Evolutionary conservation across 306 rosid species (phyloP).

Genomic region (Quercus gilva): DNA sequence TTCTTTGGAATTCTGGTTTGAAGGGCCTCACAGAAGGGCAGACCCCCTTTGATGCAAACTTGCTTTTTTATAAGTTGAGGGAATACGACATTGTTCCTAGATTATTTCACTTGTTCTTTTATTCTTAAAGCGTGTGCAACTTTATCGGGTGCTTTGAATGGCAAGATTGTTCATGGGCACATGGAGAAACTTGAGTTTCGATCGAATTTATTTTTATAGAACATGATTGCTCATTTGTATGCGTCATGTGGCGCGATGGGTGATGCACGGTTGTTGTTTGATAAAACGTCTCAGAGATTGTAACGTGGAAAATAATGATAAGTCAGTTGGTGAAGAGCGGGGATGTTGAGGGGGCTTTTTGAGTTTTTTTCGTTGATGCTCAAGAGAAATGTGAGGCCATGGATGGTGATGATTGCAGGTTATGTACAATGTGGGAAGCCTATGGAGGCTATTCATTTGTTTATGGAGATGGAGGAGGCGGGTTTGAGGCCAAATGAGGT

Average conservation of each 20-base stretch:
- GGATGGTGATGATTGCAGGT: constrained; percentile 59
- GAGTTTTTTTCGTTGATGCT: constrained; percentile 41
- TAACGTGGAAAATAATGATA: constrained; percentile 52
- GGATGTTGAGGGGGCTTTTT: constrained; percentile 37
- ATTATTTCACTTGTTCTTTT: constrained; percentile 42
- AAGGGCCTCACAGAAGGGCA: constrained; percentile 37
- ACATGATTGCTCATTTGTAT: constrained; percentile 43
- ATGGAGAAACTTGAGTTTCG: constrained; percentile 49
- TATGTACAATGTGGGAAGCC: constrained; percentile 49
- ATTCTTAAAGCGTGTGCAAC: constrained; percentile 45
- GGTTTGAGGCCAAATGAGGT: constrained; percentile 46
- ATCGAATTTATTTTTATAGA: constrained; percentile 37
- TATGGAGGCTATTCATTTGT: constrained; percentile 39
- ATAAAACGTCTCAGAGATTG: constrained; percentile 41
- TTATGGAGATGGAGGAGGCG: constrained; percentile 40
- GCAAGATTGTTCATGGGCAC: constrained; percentile 44
- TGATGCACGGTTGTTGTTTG: constrained; percentile 43
- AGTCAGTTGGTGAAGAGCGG: constrained; percentile 34
- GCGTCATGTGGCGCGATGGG: constrained; percentile 21
- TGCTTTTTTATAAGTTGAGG: constrained; percentile 35
- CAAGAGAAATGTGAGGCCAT: constrained; percentile 49
- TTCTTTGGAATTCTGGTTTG: constrained; percentile 45
- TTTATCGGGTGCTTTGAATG: constrained; percentile 31
- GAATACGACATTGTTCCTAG: constrained; percentile 28
- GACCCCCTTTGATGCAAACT: constrained; percentile 31